Conservation (phyloP, 2,329 filamentous ascomycete genomes). For the Talaromyces amestolkiae region DNA sequence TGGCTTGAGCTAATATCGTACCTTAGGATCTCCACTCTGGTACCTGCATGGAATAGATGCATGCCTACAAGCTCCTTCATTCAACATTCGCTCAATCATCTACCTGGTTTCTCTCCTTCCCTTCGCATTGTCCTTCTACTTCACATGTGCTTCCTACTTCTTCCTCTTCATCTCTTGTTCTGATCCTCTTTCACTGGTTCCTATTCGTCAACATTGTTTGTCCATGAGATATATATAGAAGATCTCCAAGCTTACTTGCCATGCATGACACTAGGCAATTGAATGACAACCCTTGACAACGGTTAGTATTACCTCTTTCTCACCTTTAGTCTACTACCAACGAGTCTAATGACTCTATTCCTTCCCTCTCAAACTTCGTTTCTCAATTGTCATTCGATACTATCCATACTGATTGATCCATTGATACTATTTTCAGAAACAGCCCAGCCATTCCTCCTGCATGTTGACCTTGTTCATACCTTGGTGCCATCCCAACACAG, state of each 20-base stretch:
- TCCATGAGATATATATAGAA: conserved; percentile 16
- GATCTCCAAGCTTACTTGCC: not conserved
- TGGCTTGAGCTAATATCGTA: conserved; percentile 3
- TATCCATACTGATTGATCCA: not conserved
- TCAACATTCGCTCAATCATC: not conserved
- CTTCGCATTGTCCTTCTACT: not conserved
- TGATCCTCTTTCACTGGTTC: not conserved
- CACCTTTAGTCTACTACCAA: too few species aligned
- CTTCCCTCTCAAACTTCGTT: not conserved
- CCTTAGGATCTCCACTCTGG: conserved; percentile 4
- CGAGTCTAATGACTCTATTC: too few species aligned
- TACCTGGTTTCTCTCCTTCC: not conserved
- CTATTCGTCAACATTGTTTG: conserved; percentile 4
- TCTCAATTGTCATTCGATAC: not conserved
- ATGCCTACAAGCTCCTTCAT: not conserved
- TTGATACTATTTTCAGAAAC: conserved; percentile 18
- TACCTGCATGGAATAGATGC: conserved; percentile 14
- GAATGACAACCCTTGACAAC: not conserved
- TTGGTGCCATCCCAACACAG: not conserved
- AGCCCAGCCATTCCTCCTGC: not conserved
- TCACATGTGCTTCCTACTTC: not conserved
- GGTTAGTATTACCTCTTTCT: not conserved
- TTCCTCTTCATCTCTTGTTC: not conserved
- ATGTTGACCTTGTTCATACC: not conserved
- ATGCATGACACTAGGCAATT: not conserved